phyloP scores from a whole-genome alignment of 2,329 filamentous ascomycete species.

The Xylariales sp. region DNA sequence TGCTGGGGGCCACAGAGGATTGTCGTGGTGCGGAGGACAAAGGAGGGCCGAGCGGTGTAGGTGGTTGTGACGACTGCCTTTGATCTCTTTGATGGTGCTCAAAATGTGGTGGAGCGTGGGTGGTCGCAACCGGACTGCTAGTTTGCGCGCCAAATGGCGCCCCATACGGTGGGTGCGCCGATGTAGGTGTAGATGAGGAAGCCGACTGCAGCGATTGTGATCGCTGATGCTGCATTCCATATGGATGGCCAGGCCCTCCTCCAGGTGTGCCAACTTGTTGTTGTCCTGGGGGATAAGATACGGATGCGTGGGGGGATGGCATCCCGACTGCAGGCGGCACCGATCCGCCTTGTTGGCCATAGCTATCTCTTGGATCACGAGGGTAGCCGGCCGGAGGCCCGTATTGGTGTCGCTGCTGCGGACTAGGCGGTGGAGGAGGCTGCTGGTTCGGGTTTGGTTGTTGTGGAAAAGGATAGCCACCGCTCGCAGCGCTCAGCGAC shows the following conservation, averaged over 20 bases:
- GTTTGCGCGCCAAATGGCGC: slow-evolving; percentile 38
- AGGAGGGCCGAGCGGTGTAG: slow-evolving; percentile 49
- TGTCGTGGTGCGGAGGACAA: slow-evolving; percentile 38
- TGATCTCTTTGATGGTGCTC: slow-evolving; percentile 23
- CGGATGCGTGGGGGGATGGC: slow-evolving; percentile 22
- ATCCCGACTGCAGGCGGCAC: slow-evolving; percentile 26
- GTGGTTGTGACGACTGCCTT: slow-evolving; percentile 50
- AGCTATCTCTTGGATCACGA: slow-evolving; percentile 37
- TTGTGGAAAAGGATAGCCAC: slow-evolving; percentile 48
- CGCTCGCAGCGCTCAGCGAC: slow-evolving; percentile 32
- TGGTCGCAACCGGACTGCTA: slow-evolving; percentile 46
- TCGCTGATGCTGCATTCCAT: slow-evolving; percentile 36
- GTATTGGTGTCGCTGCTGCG: slow-evolving; percentile 49
- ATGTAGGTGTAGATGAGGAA: slow-evolving; percentile 59
- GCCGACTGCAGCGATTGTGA: slow-evolving; percentile 57
- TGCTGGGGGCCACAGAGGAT: slow-evolving; percentile 27
- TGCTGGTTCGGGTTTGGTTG: no score
- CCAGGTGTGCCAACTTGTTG: slow-evolving; percentile 36
- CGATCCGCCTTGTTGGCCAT: slow-evolving; percentile 30
- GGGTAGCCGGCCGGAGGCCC: slow-evolving; percentile 38
- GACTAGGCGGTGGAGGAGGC: slow-evolving; percentile 40
- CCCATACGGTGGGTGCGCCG: slow-evolving; percentile 51
- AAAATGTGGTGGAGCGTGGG: slow-evolving; percentile 32
- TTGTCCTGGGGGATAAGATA: slow-evolving; percentile 36
- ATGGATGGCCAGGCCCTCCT: slow-evolving; percentile 25